Evolutionary conservation across 495 filamentous ascomycete species (phyloP).

Genomic region (Aspergillus affinis): DNA sequence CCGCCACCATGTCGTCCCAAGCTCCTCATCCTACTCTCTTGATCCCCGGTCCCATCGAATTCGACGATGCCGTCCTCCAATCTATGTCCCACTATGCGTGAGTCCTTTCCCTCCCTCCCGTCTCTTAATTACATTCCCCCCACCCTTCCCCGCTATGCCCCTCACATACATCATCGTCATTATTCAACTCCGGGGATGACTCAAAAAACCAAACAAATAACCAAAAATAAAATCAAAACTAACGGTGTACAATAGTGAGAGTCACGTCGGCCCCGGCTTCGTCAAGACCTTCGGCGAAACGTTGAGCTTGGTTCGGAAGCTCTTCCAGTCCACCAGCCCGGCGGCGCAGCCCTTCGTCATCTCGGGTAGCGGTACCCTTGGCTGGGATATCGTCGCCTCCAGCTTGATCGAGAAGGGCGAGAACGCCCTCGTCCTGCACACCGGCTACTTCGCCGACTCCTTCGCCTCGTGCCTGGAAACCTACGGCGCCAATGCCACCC

Average conservation of each 20-base stretch:
- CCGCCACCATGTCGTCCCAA: conserved; percentile 63
- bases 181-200: neutral
- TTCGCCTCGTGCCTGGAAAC: conserved; percentile 89
- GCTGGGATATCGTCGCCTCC: conserved; percentile 92
- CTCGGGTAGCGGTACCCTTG: conserved; percentile 90
- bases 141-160: neutral
- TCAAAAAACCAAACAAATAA: no score
- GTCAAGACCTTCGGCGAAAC: conserved; percentile 89
- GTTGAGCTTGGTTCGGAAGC: conserved; percentile 80
- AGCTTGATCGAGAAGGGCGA: conserved; percentile 88
- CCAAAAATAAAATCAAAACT: neutral
- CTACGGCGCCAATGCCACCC: conserved; percentile 85
- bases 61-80: conserved; percentile 93
- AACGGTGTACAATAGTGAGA: conserved; percentile 62
- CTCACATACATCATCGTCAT: neutral
- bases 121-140: neutral
- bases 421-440: conserved; percentile 87
- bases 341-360: conserved; percentile 88
- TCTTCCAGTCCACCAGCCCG: conserved; percentile 84
- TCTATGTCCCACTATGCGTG: conserved; percentile 97
- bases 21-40: conserved; percentile 47
- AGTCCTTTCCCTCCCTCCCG: conserved; percentile 22
- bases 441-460: conserved; percentile 95
- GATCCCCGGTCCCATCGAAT: conserved; percentile 97
- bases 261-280: conserved; percentile 84